Conservation (phyloP, 2,329 filamentous ascomycete genomes). For the Fulvia fulva region DNA sequence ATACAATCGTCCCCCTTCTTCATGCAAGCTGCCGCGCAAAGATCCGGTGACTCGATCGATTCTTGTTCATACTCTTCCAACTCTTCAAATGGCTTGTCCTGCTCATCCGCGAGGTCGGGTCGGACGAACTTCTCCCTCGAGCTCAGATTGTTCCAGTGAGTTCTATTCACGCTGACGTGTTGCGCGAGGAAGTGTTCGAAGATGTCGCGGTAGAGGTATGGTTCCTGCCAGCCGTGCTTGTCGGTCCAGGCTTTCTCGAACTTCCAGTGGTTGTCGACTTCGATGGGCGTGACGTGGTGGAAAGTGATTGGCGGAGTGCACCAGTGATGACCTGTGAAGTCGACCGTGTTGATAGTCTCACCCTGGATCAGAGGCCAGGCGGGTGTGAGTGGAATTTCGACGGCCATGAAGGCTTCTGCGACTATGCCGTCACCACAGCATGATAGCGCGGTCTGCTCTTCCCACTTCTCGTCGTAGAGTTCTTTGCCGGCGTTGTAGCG, state of each 20-base stretch:
- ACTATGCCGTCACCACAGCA: slow-evolving; percentile 55
- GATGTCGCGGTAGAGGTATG: slow-evolving; percentile 33
- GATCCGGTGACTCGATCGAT: slow-evolving; percentile 25
- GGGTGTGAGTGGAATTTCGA: slow-evolving; percentile 42
- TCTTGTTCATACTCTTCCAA: slow-evolving; percentile 26
- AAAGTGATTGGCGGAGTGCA: slow-evolving; percentile 41
- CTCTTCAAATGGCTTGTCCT: slow-evolving; percentile 21
- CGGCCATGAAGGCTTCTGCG: slow-evolving; percentile 47
- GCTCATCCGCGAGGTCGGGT: slow-evolving; percentile 13
- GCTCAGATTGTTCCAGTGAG: slow-evolving; percentile 34
- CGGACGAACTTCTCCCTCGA: slow-evolving; percentile 27
- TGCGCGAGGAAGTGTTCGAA: slow-evolving; percentile 32
- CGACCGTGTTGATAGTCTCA: slow-evolving; percentile 40
- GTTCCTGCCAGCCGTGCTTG: slow-evolving; percentile 30
- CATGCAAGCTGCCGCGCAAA: slow-evolving; percentile 31
- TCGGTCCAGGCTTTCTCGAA: slow-evolving; percentile 32
- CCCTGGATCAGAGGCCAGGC: slow-evolving; percentile 45
- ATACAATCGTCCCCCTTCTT: slow-evolving; percentile 26
- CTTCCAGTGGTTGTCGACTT: slow-evolving; percentile 32
- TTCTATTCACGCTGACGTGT: slow-evolving; percentile 31
- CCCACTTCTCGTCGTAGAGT: slow-evolving; percentile 37
- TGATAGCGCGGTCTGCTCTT: slow-evolving; percentile 43
- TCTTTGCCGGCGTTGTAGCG: slow-evolving; percentile 40
- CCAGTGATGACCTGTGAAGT: slow-evolving; percentile 43
- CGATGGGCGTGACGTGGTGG: slow-evolving; percentile 33